Evolutionary conservation across 495 filamentous ascomycete genomes (phyloP).

Genomic region (Trichoderma orchidacearum): DNA sequence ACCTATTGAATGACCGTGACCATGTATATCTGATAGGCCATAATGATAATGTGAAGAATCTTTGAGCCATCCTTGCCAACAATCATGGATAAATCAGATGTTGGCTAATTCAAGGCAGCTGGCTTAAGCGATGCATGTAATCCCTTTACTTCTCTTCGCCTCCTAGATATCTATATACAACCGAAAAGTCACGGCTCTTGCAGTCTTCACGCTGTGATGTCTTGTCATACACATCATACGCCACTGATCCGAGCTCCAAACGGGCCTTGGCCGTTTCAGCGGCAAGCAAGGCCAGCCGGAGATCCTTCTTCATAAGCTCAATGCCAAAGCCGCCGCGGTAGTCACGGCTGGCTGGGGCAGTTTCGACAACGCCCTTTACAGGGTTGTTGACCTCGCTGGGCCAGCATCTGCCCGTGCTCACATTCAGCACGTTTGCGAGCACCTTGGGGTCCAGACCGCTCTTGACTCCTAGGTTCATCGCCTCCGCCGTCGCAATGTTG

Average conservation of each 20-base stretch:
- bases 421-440: slow-evolving; percentile 69
- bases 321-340: slow-evolving; percentile 79
- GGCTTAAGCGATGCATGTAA: no score
- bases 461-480: slow-evolving; percentile 79
- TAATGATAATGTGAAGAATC: no score
- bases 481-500: slow-evolving; percentile 85
- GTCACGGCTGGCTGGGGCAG: slow-evolving; percentile 55
- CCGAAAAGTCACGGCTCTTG: slow-evolving; percentile 69
- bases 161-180: slow-evolving; percentile 65
- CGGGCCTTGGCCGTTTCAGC: slow-evolving; percentile 53
- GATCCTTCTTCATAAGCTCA: slow-evolving; percentile 73
- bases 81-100: no score
- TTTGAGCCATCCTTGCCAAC: no score
- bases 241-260: slow-evolving; percentile 50
- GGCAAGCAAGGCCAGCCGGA: slow-evolving; percentile 58
- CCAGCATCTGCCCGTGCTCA: slow-evolving; percentile 81
- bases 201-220: slow-evolving; percentile 43
- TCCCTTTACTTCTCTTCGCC: slow-evolving; percentile 27
- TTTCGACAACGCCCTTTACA: slow-evolving; percentile 67
- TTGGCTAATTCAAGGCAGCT: no score
- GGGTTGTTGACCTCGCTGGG: slow-evolving; percentile 88
- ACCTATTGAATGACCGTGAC: no score
- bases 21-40: no score
- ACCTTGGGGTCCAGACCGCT: slow-evolving; percentile 73
- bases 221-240: slow-evolving; percentile 53